Conservation (phyloP, 495 filamentous ascomycete genomes). For the Aeminium ludgeri region DNA sequence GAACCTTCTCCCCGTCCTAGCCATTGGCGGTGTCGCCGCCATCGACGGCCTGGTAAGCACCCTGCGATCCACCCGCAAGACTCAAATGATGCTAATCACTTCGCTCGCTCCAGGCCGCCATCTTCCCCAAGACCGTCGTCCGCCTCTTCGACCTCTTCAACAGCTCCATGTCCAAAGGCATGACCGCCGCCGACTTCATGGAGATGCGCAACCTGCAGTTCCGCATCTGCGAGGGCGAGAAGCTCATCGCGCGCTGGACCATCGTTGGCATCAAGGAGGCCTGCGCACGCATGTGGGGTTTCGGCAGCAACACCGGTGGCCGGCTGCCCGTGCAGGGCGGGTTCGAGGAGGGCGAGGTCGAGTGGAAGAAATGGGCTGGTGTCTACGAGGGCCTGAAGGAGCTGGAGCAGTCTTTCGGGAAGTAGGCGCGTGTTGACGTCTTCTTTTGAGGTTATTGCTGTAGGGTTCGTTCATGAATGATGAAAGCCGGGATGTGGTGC, state of each 20-base stretch:
- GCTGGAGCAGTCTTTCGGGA: constrained; percentile 23
- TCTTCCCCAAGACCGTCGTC: constrained; percentile 45
- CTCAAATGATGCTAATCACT: no score
- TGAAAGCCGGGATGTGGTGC: no score
- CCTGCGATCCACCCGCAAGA: constrained; percentile 10
- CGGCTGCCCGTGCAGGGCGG: constrained; percentile 37
- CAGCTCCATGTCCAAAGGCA: constrained; percentile 21
- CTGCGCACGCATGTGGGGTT: constrained; percentile 32
- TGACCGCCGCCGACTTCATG: constrained; percentile 19
- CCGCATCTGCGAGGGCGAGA: constrained; percentile 38
- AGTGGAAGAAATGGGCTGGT: constrained; percentile 31
- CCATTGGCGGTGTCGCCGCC: constrained; percentile 42
- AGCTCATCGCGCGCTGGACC: constrained; percentile 39
- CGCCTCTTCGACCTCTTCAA: constrained; percentile 32
- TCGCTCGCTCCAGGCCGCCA: constrained; percentile 18
- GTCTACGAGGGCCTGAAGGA: constrained; percentile 24
- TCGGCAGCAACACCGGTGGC: constrained; percentile 39
- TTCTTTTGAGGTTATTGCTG: no score
- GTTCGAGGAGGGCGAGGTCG: constrained; percentile 31
- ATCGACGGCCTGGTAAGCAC: constrained; percentile 39
- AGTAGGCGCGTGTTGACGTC: constrained; percentile 5
- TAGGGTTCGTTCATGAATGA: no score
- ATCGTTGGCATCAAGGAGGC: constrained; percentile 49
- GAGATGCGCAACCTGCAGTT: constrained; percentile 39
- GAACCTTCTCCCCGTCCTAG: constrained; percentile 42